Evolutionary conservation across 257 asterid species (phyloP), one percentile per base, ranked within the genome.

Genomic region (Lycium ferocissimum): DNA sequence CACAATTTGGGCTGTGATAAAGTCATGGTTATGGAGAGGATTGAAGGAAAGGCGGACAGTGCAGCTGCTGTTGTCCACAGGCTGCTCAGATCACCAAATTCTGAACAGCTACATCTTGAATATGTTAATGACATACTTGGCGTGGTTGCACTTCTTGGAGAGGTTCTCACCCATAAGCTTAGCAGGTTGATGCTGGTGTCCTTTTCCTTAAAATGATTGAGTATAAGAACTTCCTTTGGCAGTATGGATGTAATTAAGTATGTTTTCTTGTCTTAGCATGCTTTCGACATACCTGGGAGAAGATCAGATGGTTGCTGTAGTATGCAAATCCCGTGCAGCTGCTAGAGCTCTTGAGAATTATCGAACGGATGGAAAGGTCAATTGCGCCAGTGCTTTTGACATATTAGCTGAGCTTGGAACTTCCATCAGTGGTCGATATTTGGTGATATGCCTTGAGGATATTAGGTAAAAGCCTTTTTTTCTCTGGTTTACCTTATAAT

Each of bases 271-370:
- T 73, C 82, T 58, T 84, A 93, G 98, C 86, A 82, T 91, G 84
- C 78, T 94, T 45, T 90, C 97, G 33, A 81, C 75, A 62, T 93
- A 89, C 86, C 90, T 94, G 7, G 98, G 95, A 43, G 91, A 91
- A 82, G 91, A 91, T 83, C 91, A 88, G 84, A 92, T 94, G 97
- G 91, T 91, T 40, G 94, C 95, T 12, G 71, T 91, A 38, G 98
- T 89, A 35, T 94, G 97, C 92, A 88, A 88, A 83, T 86, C 86
- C 69, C 66, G 79, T 54, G 87, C 82, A 35, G 90, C 87, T 81
- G 93, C 91, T 53, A 63, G 80, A 72, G 38, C 83, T 81, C 81
- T 92, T 18, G 91, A 89, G 66, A 67, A 85, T 85, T 40, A 84
- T 81, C 73, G n/a, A 35, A 78, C 58, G 9, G 79, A 62, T 53